Base-by-base conservation (phyloP, 1,284 basidiomycete genomes). In the Ustilago cynodontis region DNA sequence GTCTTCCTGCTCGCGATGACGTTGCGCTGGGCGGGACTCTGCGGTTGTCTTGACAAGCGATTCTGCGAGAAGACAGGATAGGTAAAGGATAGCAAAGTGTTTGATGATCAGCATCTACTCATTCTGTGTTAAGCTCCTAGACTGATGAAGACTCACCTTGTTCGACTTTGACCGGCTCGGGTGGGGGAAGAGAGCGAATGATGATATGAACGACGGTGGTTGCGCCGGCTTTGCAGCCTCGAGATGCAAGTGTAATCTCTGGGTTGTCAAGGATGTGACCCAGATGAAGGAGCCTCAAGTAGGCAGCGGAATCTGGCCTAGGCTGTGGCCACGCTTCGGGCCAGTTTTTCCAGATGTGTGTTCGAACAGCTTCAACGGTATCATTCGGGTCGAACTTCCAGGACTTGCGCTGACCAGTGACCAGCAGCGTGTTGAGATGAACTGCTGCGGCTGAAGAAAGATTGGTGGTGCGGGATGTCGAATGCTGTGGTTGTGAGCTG, bases 221-320 rank as follows among this genome's bases (percentile, higher is more conserved):
- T 2, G 59, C 43, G 10, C 72, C 72, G 4, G 66, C n/a, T 31
- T 60, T 70, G 63, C 62, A 66, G 22, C 72, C 67, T 35, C 72
- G 50, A 1, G 63, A 70, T 18, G 72, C 72, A 13, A 75, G 67
- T 3, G 66, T 70, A 18, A 62, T 58, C 2, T 58, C 13, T 20
- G 72, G 64, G 16, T 55, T 35, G 37, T 75, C 72, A 26, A 75
- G 59, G 16, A 75, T 71, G 53, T 75, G 72, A n/a, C 72, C 72
- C 31, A 75, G 67, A 41, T 75, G 72, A 2, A 75, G 57, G 9
- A 75, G 45, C 47, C 72, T 56, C 18, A 75, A 26, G 41, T 69
- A 67, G 18, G 59, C 56, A 14, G 59, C 55, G 14, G 72, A 75
- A 13, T 65, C 67, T 9, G 72, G 72, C 35, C 51, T 65, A 16